A percentile compares a stretch with the other conserved stretches of the same genome.
These are phyloP conservation scores for Dioscorea zingiberensis DNA, from an alignment of 106 monocot species.

Conservation along the genomic window DNA sequence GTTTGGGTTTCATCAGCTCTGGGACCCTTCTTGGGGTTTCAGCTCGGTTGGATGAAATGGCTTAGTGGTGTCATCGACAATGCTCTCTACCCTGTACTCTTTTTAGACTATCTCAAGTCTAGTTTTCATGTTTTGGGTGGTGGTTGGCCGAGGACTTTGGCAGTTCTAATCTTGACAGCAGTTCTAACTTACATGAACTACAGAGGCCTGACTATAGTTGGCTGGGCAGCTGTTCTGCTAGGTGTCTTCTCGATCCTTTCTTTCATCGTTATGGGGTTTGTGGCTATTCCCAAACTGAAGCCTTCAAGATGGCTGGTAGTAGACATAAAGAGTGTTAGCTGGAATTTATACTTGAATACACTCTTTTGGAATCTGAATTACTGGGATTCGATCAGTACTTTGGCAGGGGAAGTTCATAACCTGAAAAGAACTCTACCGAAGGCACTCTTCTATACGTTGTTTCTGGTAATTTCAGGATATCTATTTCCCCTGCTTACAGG, in stretches of 20 bases:
- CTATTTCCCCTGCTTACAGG: slow-evolving; percentile 52
- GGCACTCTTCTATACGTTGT: slow-evolving; percentile 54
- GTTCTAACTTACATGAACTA: slow-evolving; percentile 64
- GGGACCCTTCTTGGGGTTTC: slow-evolving; percentile 70
- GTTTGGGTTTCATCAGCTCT: slow-evolving; percentile 67
- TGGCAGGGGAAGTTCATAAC: slow-evolving; percentile 59
- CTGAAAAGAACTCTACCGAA: slow-evolving; percentile 59
- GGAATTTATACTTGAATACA: slow-evolving; percentile 64
- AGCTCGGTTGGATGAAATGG: slow-evolving; percentile 86
- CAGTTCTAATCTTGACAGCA: slow-evolving; percentile 39
- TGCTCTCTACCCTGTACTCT: slow-evolving; percentile 68
- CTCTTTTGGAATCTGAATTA: slow-evolving; percentile 83
- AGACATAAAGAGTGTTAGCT: slow-evolving; percentile 27
- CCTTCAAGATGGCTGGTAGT: slow-evolving; percentile 43
- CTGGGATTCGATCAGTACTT: slow-evolving; percentile 72
- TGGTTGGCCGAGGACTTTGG: slow-evolving; percentile 30
- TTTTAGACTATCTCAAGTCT: slow-evolving; percentile 67
- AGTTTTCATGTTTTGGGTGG: slow-evolving; percentile 40
- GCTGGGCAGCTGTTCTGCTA: slow-evolving; percentile 55
- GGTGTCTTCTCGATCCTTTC: slow-evolving; percentile 58
- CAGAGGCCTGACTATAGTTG: slow-evolving; percentile 62
- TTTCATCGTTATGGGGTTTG: slow-evolving; percentile 49
- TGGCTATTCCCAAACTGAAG: slow-evolving; percentile 39
- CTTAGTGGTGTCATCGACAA: slow-evolving; percentile 77
- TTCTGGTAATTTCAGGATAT: slow-evolving; percentile 47